Percentiles rank a stretch among this genome's conserved stretches.
These are phyloP conservation scores for Monilinia fructicola DNA, from an alignment of 2,329 filamentous ascomycete species.

Conservation along the genomic window DNA sequence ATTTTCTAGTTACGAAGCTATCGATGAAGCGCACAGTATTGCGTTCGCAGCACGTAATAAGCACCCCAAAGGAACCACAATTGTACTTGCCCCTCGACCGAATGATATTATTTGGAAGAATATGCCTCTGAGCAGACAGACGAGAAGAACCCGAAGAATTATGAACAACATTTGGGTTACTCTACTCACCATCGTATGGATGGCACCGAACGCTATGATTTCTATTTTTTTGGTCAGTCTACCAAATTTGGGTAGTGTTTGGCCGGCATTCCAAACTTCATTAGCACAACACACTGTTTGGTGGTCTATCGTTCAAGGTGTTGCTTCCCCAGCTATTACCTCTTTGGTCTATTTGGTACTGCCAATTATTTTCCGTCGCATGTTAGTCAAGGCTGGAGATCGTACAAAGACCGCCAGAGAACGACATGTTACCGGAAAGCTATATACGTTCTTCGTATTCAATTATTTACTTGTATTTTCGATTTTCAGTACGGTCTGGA, in stretches of 20 bases:
- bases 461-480: conserved; percentile 97
- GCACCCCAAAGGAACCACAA: conserved; percentile 73
- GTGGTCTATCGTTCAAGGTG: conserved; percentile 91
- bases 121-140: conserved; percentile 67
- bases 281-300: conserved; percentile 62
- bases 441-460: conserved; percentile 95
- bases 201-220: conserved; percentile 90
- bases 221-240: conserved; percentile 91
- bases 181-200: conserved; percentile 79
- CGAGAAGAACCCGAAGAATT: conserved; percentile 69
- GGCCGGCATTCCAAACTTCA: conserved; percentile 69
- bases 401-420: conserved; percentile 90
- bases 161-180: conserved; percentile 83
- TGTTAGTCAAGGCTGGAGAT: conserved; percentile 82
- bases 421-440: conserved; percentile 82
- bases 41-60: conserved; percentile 80
- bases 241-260: conserved; percentile 74
- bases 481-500: conserved; percentile 80
- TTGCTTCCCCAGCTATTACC: conserved; percentile 81
- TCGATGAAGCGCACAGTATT: conserved; percentile 83
- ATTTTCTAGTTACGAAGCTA: conserved; percentile 89
- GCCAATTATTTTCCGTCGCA: conserved; percentile 84
- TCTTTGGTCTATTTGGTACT: conserved; percentile 85
- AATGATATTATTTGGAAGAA: conserved; percentile 98
- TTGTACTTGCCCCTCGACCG: conserved; percentile 78